Base-by-base conservation (phyloP, 495 filamentous ascomycete species). In the Hypoxylon subgilvum region DNA sequence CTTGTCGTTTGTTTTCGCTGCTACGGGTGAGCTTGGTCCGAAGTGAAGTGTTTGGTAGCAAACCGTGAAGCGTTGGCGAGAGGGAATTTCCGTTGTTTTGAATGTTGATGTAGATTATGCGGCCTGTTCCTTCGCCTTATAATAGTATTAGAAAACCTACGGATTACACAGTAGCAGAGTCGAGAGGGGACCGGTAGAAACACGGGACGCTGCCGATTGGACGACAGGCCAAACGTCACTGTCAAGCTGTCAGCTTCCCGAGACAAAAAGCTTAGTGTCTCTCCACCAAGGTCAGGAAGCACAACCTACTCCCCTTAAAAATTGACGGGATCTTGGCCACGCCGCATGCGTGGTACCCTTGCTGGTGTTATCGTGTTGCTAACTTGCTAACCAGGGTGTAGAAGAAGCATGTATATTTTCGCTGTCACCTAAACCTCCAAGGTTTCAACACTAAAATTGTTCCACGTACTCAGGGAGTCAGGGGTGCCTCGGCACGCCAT, bases 211-310 rank as follows among this genome's bases (percentile, higher is more conserved):
- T 59, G 25, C 61, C 61, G 61, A 59, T 64, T 64, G 61, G 61
- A 64, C 40, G 38, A 43, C 44, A 51, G 28, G 19, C 39, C 42
- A 31, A 21, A 59, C 54, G 61, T 51, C 57, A 55, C 50, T 53
- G 23, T 57, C 45, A 46, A 27, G 27, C 25, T 64, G 61, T 22
- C 49, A 64, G 61, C n/a, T 28, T 59, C 61, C 61, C 61, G 61
- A 64, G 61, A 64, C 61, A 59, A 36, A 64, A 59, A 55, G 61
- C 61, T 64, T 64, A 45, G 61, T 59, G 60, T 57, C 44, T 40
- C 40, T 30, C 61, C 43, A 40, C 54, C 16, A 50, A 64, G 54
- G 51, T 46, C 10, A 50, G 50, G 54, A 55, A 51, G 51, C 44
- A 49, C 23, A 38, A 59, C 54, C n/a, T n/a, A n/a, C n/a, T n/a